A percentile compares a stretch with the other conserved stretches of the same genome.
These are phyloP conservation scores for Halenospora varia DNA, from an alignment of 495 filamentous ascomycete genomes.

Conservation along the genomic window DNA sequence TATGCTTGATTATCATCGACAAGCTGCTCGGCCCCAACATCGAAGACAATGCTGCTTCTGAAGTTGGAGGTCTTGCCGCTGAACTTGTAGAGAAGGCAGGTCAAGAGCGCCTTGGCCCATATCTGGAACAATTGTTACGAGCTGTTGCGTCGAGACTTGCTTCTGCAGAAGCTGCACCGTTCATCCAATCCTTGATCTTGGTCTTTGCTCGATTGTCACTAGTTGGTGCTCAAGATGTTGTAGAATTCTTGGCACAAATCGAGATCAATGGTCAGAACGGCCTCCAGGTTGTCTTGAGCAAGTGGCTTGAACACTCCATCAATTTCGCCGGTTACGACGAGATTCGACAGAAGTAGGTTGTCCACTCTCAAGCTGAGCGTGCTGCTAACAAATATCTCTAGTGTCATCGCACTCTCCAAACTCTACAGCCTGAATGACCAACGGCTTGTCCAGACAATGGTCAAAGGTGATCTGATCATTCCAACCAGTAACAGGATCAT, in stretches of 20 bases:
- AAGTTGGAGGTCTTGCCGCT: slow-evolving; percentile 90
- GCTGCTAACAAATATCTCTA: slow-evolving; percentile 42
- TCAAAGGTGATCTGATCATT: slow-evolving; percentile 89
- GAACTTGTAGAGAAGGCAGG: slow-evolving; percentile 94
- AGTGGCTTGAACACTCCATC: slow-evolving; percentile 95
- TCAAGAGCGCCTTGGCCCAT: slow-evolving; percentile 82
- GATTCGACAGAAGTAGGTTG: slow-evolving; percentile 82
- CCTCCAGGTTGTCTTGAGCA: slow-evolving; percentile 79
- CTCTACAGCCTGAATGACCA: slow-evolving; percentile 84
- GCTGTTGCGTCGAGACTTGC: slow-evolving; percentile 85
- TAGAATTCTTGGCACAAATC: slow-evolving; percentile 83
- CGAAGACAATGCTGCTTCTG: slow-evolving; percentile 87
- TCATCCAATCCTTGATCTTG: slow-evolving; percentile 87
- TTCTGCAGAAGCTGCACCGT: slow-evolving; percentile 72
- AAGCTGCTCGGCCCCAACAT: slow-evolving; percentile 78
- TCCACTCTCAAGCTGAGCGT: background rate
- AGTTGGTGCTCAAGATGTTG: slow-evolving; percentile 79
- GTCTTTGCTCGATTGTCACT: slow-evolving; percentile 91
- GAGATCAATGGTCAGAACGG: slow-evolving; percentile 72
- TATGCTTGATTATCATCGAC: slow-evolving; percentile 87
- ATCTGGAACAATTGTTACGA: slow-evolving; percentile 80
- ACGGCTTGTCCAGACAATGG: slow-evolving; percentile 70
- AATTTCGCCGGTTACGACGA: slow-evolving; percentile 96
- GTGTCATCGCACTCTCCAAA: slow-evolving; percentile 85
- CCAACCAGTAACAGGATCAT: slow-evolving; percentile 79